phyloP scores from a whole-genome alignment of 306 rosid genomes.

The Rubus idaeus region DNA sequence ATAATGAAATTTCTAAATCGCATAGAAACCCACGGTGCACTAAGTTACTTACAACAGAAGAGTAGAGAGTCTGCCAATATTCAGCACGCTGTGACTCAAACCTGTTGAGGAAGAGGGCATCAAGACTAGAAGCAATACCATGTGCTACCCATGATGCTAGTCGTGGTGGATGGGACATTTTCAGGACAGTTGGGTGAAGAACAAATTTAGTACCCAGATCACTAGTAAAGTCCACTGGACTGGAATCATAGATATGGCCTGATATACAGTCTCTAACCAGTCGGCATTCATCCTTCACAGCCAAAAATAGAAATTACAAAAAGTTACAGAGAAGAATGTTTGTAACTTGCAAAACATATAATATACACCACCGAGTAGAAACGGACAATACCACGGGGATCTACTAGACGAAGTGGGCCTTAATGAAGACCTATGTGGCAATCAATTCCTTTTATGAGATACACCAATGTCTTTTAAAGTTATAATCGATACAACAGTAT shows the following conservation, averaged over 20 bases:
- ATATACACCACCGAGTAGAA: background rate
- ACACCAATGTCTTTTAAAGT: background rate
- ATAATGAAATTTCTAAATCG: conserved; percentile 1
- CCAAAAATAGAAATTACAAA: conserved; percentile 20
- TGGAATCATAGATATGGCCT: conserved; percentile 87
- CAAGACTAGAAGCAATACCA: conserved; percentile 83
- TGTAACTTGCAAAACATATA: background rate
- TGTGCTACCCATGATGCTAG: conserved; percentile 75
- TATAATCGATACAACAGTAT: background rate
- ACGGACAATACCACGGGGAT: background rate
- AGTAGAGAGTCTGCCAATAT: conserved; percentile 88
- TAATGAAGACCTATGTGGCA: background rate
- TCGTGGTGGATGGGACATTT: conserved; percentile 76
- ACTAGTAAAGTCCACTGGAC: conserved; percentile 96
- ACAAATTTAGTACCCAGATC: conserved; percentile 83
- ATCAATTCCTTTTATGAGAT: background rate
- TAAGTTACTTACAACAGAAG: conserved; percentile 66
- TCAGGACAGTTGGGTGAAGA: conserved; percentile 75
- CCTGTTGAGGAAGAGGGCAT: conserved; percentile 78
- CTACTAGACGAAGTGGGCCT: background rate
- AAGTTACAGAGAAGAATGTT: background rate
- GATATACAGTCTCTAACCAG: conserved; percentile 79
- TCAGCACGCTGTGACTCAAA: conserved; percentile 94
- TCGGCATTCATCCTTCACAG: conserved; percentile 62
- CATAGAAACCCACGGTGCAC: background rate